phyloP scores from a whole-genome alignment of 1,284 basidiomycete genomes.

The Mycena sp. region DNA sequence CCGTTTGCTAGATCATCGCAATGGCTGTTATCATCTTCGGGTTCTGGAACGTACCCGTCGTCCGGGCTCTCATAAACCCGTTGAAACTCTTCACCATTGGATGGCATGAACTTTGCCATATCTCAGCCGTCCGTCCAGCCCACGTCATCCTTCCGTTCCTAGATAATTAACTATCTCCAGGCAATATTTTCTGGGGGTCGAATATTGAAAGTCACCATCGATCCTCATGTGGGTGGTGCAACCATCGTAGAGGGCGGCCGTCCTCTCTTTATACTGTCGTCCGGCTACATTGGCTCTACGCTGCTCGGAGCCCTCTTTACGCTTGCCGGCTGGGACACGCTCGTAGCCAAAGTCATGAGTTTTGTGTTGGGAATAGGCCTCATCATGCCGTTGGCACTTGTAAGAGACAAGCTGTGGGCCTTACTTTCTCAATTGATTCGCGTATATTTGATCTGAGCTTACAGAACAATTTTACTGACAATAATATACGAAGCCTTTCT shows the following conservation, averaged over 20 bases:
- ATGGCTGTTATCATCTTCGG: constrained; percentile 81
- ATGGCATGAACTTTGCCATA: constrained; percentile 87
- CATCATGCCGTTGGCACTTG: constrained; percentile 77
- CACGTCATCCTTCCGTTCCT: constrained; percentile 39
- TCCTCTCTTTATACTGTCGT: constrained; percentile 72
- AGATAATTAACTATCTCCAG: constrained; percentile 45
- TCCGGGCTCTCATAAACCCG: constrained; percentile 78
- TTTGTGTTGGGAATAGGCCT: constrained; percentile 82
- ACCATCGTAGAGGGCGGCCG: constrained; percentile 80
- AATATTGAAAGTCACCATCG: constrained; percentile 80
- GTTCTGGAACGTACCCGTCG: constrained; percentile 77
- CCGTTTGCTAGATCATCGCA: constrained; percentile 67
- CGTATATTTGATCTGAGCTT: constrained; percentile 3
- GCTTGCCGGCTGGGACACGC: constrained; percentile 80
- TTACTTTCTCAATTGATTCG: constrained; percentile 8
- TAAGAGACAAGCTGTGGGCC: constrained; percentile 82
- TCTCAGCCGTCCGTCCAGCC: constrained; percentile 59
- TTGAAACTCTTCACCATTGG: constrained; percentile 86
- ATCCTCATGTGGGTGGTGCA: constrained; percentile 82
- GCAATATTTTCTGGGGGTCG: constrained; percentile 81
- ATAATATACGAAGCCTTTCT: constrained; percentile 78
- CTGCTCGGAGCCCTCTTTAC: constrained; percentile 82
- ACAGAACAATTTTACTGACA: constrained; percentile 81
- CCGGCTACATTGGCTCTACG: constrained; percentile 84
- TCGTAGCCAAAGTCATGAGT: constrained; percentile 84